Conservation (phyloP, 208 protist genomes). For the Acanthamoeba castellanii region DNA sequence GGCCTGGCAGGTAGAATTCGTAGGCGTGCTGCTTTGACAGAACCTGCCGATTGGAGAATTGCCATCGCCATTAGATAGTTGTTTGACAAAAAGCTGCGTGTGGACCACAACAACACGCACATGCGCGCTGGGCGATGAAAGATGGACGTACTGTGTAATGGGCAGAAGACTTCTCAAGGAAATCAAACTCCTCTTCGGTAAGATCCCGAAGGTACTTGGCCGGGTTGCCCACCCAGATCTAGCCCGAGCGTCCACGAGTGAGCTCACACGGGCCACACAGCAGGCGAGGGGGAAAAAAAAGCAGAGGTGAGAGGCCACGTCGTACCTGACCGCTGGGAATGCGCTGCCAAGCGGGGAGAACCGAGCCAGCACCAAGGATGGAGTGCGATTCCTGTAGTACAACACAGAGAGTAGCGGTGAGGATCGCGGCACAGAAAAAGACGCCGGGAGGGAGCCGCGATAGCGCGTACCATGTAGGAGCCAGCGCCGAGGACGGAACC, state of each 20-base stretch:
- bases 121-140: neutral
- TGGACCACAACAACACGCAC: neutral
- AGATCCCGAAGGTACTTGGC: conserved; percentile 35
- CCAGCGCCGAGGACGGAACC: neutral
- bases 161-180: neutral
- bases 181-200: conserved; percentile 16
- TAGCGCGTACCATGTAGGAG: neutral
- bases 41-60: neutral
- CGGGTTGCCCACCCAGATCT: conserved; percentile 56
- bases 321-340: neutral
- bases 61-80: neutral
- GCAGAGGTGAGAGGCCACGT: neutral
- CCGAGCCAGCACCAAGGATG: conserved; percentile 11
- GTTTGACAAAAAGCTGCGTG: neutral
- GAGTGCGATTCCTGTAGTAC: neutral
- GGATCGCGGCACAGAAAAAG: no score
- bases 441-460: no score
- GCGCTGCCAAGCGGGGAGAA: neutral
- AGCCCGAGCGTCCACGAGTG: no score
- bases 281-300: no score
- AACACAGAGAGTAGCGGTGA: no score
- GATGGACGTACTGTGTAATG: neutral
- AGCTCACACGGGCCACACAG: no score
- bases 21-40: neutral
- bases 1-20: conserved; percentile 15